Base-by-base conservation (phyloP, 306 rosid genomes). In the Cicer yamashitae region DNA sequence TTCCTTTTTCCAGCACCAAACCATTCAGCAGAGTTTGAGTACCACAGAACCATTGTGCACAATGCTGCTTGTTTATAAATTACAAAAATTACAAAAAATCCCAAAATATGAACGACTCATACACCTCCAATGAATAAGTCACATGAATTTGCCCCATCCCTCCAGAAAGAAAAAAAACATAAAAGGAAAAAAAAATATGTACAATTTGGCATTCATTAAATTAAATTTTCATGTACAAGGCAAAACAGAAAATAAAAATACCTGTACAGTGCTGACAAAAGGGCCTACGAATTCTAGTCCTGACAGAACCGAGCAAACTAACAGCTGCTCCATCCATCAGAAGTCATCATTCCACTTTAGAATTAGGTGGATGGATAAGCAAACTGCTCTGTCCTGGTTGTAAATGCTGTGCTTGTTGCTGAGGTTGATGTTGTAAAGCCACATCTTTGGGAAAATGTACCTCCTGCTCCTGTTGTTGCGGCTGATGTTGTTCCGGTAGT, bases 221-320 rank as follows among this genome's bases (percentile, higher is more conserved):
- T 38, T 57, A 82, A 59, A 76, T 25, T 56, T 74, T 54, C 30
- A 62, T 12, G 65, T 46, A 76, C 68, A 61, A 60, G 62, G 14
- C 41, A 37, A 10, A 22, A 47, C 71, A 69, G 9, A 61, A 22
- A n/a, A 74, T 50, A 65, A 51, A 83, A 77, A 58, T 90, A 94
- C 99, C 99, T 94, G 96, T 92, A 90, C 97, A 88, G 78, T 79
- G 90, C 89, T 85, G 86, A 82, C 73, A 75, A 84, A 88, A 81
- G 93, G 87, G 93, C 89, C 86, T 86, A 83, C 68, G 15, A 82
- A 77, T 70, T 75, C 82, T 85, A 86, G 84, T 59, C 70, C 74
- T 58, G 85, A 83, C 54, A 82, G 82, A 89, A 82, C 86, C 54
- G 8, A 79, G 81, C 60, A 82, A 73, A 84, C 39, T 64, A 34